phyloP scores from a whole-genome alignment of 768 basidiomycete genomes.

The Tylopilus rubrobrunneus region DNA sequence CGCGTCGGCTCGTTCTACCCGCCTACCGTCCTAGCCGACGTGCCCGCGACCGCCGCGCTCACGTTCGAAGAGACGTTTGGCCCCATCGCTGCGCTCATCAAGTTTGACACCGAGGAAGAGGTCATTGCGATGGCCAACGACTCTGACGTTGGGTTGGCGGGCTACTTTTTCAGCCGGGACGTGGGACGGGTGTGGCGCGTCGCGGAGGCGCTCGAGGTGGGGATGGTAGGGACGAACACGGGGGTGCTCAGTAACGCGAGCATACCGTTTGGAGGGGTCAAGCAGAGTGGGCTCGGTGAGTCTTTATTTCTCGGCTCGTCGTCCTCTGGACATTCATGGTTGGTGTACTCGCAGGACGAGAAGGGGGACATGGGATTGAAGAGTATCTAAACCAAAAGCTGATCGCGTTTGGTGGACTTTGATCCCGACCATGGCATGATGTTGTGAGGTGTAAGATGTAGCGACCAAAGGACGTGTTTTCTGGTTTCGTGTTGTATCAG shows the following conservation, averaged over 20 bases:
- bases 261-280: constrained; percentile 88
- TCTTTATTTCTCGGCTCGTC: background rate
- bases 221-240: constrained; percentile 87
- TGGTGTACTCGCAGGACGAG: constrained; percentile 49
- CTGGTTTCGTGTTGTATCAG: constrained; percentile 1
- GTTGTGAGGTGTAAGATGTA: background rate
- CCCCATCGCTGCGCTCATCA: constrained; percentile 79
- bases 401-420: constrained; percentile 76
- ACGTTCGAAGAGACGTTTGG: constrained; percentile 93
- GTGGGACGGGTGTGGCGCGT: constrained; percentile 91
- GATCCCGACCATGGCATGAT: constrained; percentile 2
- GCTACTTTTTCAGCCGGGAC: constrained; percentile 90
- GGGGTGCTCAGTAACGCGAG: constrained; percentile 72
- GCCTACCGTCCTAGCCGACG: constrained; percentile 88
- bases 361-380: constrained; percentile 86
- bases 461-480: background rate
- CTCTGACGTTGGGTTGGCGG: constrained; percentile 82
- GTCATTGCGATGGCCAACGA: constrained; percentile 83
- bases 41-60: constrained; percentile 61
- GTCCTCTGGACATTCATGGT: background rate
- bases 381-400: constrained; percentile 85
- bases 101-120: constrained; percentile 93
- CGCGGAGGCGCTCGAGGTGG: constrained; percentile 90
- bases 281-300: constrained; percentile 69
- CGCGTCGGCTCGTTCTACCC: constrained; percentile 61